Evolutionary conservation across 2,329 filamentous ascomycete genomes (phyloP), one percentile per base, ranked within the genome.

Genomic region (Fusarium scirpi): DNA sequence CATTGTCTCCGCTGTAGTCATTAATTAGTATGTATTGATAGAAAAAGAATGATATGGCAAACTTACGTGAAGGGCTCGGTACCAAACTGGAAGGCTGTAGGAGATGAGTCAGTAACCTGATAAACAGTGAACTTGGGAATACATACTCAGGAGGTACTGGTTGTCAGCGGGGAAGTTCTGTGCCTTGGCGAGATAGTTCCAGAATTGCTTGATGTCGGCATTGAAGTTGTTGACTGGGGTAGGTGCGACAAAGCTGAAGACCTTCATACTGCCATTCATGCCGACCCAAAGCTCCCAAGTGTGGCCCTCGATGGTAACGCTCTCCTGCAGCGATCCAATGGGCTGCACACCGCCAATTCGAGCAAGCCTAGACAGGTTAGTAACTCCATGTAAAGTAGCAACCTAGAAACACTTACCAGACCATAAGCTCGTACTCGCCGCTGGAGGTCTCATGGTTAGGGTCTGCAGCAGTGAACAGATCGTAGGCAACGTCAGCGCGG

Each of bases 191-290:
- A 62, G 22, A 27, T 62, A 62, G 60, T 62, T 27, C 12, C 32
- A 62, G n/a, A 62, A 62, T 54, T 62, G 60, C 57, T 62, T 62
- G 9, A 62, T 48, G 32, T 62, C 60, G 10, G 60, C 60, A 34
- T 62, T 62, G 57, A 62, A 62, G 57, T 5, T 52, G 40, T 54
- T 62, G 25, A 62, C 60, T 1, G 57, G 57, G 32, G 2, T 62
- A 3, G 60, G 1, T 8, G 60, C 60, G 8, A 62, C 57, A 22
- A 62, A 62, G 46, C 60, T 62, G 40, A 62, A 62, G 8, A 62
- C 60, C 60, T 62, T 62, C 57, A 62, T 62, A 22, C 57, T 62
- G 9, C 60, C 57, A 22, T 62, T 62, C 38, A 54, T 54, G 20
- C 60, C 60, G 4, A 46, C 16, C 60, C 57, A 62, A 12, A 62